Evolutionary conservation across 352 stramenopile species (phyloP).

Genomic region (Phytopythium vexans): DNA sequence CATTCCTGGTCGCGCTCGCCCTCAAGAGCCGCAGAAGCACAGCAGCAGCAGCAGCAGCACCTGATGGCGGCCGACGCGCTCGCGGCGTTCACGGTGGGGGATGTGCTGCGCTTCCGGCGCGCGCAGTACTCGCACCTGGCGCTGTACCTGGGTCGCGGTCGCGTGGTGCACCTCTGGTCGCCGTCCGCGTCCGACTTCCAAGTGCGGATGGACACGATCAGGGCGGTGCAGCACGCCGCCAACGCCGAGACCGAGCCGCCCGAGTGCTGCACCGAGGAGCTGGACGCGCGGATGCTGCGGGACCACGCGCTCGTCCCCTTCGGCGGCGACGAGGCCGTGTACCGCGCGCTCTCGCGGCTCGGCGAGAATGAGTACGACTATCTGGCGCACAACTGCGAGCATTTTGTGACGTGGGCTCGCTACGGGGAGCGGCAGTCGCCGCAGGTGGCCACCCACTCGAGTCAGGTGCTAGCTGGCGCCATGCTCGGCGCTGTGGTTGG

Average conservation of each 20-base stretch:
- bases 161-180: constrained; percentile 67
- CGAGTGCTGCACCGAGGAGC: constrained; percentile 33
- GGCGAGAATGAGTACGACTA: constrained; percentile 50
- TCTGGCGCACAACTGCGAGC: constrained; percentile 65
- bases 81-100: constrained; percentile 18
- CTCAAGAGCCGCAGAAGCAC: not conserved
- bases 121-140: constrained; percentile 62
- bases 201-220: constrained; percentile 63
- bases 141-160: constrained; percentile 40
- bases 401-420: constrained; percentile 75
- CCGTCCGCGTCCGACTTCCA: constrained; percentile 35
- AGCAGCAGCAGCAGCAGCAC: not conserved
- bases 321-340: constrained; percentile 34
- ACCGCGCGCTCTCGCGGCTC: constrained; percentile 41
- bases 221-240: constrained; percentile 19
- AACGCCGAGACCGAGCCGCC: constrained; percentile 8
- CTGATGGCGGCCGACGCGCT: constrained; percentile 3
- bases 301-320: constrained; percentile 40
- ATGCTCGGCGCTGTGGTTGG: constrained; percentile 58
- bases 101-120: constrained; percentile 67
- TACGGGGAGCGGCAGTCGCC: constrained; percentile 56
- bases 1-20: no score
- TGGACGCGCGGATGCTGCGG: constrained; percentile 50
- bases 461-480: constrained; percentile 56
- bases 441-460: constrained; percentile 50